Evolutionary conservation across 768 basidiomycete species (phyloP).

Genomic region (Leccinum uliginosum): DNA sequence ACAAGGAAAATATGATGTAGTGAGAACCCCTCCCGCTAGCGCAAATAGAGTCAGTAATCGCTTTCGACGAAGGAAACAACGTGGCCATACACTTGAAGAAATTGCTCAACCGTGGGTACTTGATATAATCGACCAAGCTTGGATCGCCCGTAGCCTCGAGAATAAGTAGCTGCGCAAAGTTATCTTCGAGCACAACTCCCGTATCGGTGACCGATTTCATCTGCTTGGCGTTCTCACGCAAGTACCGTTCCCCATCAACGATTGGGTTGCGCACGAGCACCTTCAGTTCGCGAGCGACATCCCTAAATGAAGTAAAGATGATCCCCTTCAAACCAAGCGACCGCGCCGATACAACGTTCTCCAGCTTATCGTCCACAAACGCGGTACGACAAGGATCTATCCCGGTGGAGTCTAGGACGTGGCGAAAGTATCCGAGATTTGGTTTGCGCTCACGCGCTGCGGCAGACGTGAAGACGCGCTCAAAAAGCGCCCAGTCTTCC

Average conservation of each 20-base stretch:
- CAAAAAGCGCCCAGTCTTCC: slow-evolving; percentile 20
- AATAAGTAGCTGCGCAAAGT: slow-evolving; percentile 19
- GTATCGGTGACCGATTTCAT: slow-evolving; percentile 17
- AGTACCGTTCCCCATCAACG: slow-evolving; percentile 12
- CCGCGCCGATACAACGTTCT: slow-evolving; percentile 17
- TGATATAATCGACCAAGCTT: slow-evolving; percentile 17
- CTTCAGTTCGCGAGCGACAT: slow-evolving; percentile 13
- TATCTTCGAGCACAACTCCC: slow-evolving; percentile 16
- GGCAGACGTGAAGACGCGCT: slow-evolving; percentile 19
- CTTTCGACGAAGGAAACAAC: not conserved
- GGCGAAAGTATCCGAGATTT: slow-evolving; percentile 16
- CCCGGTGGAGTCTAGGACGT: slow-evolving; percentile 13
- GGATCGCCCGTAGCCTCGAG: slow-evolving; percentile 15
- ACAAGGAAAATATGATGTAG: slow-evolving; percentile 9
- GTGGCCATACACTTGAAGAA: slow-evolving; percentile 15
- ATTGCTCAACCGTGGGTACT: slow-evolving; percentile 17
- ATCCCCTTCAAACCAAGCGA: slow-evolving; percentile 21
- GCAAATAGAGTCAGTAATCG: not conserved
- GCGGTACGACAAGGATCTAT: slow-evolving; percentile 17
- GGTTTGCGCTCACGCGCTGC: slow-evolving; percentile 16
- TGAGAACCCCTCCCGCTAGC: slow-evolving; percentile 8
- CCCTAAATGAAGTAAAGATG: slow-evolving; percentile 15
- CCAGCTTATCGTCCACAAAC: slow-evolving; percentile 23
- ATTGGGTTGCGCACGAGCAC: slow-evolving; percentile 14
- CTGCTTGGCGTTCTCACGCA: slow-evolving; percentile 9